Percentiles rank a stretch among this genome's conserved stretches.
Evolutionary conservation across 1,284 basidiomycete genomes (phyloP).

Genomic region (Trichosporon inkin): DNA sequence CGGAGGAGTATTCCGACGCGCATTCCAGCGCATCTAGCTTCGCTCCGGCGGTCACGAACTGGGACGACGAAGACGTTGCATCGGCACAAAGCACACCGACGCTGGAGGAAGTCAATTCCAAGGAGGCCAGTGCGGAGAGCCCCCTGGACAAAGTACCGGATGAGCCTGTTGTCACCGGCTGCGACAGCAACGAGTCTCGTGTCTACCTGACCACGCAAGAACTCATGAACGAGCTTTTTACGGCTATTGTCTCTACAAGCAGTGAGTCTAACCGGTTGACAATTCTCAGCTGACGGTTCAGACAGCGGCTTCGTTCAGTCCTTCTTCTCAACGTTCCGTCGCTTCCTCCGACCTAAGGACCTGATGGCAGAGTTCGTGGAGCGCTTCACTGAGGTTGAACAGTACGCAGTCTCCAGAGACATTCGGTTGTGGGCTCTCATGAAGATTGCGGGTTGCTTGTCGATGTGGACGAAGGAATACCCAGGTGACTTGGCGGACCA

Average conservation of each 20-base stretch:
- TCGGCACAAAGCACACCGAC: slow-evolving; percentile 11
- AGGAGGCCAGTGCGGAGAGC: neutral
- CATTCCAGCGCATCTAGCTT: slow-evolving; percentile 34
- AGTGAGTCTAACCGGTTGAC: slow-evolving; percentile 29
- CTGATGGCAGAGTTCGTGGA: slow-evolving; percentile 42
- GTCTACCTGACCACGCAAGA: slow-evolving; percentile 30
- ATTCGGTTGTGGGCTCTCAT: slow-evolving; percentile 42
- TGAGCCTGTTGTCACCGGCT: neutral
- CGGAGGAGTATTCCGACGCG: slow-evolving; percentile 25
- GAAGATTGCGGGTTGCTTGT: slow-evolving; percentile 44
- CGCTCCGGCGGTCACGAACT: slow-evolving; percentile 10
- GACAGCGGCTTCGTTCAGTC: slow-evolving; percentile 41
- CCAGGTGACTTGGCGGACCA: slow-evolving; percentile 43
- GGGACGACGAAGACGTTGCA: neutral
- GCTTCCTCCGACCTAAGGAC: slow-evolving; percentile 41
- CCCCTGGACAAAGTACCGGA: slow-evolving; percentile 6
- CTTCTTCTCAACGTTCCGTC: slow-evolving; percentile 48
- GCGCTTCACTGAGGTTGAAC: slow-evolving; percentile 36
- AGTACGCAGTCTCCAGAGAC: slow-evolving; percentile 36
- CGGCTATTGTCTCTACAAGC: slow-evolving; percentile 40
- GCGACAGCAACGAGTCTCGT: neutral
- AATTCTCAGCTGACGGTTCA: neutral
- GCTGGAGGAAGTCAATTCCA: neutral
- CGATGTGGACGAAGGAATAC: slow-evolving; percentile 44
- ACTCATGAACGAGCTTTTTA: slow-evolving; percentile 39